phyloP scores from a whole-genome alignment of 108 stramenopile species.

The Ochromonas danica region DNA sequence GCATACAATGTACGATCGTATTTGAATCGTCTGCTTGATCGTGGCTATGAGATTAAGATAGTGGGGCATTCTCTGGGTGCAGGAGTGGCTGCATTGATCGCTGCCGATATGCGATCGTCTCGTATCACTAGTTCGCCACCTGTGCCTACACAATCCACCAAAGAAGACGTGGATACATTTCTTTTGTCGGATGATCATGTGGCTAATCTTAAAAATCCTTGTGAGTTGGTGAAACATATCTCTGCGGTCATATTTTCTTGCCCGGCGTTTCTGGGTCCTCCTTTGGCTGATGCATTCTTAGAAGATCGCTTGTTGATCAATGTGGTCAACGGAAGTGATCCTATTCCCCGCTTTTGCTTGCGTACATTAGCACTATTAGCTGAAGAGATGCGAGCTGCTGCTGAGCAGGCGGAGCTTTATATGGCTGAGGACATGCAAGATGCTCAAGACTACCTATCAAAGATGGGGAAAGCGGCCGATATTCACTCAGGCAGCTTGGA shows the following conservation, averaged over 20 bases:
- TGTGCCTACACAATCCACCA: no score
- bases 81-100: conserved; percentile 21
- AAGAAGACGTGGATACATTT: neutral
- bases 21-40: neutral
- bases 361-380: neutral
- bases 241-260: neutral
- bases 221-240: neutral
- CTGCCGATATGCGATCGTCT: conserved; percentile 1
- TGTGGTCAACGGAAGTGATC: conserved; percentile 7
- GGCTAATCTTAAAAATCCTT: neutral
- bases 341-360: neutral
- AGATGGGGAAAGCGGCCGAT: conserved; percentile 3
- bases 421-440: neutral
- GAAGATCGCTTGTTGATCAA: conserved; percentile 5
- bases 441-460: neutral
- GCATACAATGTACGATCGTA: neutral
- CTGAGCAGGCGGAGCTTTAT: neutral
- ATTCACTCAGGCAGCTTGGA: no score
- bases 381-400: neutral
- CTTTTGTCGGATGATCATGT: neutral
- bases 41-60: neutral
- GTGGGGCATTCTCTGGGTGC: conserved; percentile 27
- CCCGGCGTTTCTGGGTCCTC: neutral
- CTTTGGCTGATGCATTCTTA: neutral
- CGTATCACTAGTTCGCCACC: no score